A percentile compares a stretch with the other conserved stretches of the same genome.
Evolutionary conservation across 2,329 filamentous ascomycete species (phyloP).

Genomic region (Phyllosticta paracitricarpa): DNA sequence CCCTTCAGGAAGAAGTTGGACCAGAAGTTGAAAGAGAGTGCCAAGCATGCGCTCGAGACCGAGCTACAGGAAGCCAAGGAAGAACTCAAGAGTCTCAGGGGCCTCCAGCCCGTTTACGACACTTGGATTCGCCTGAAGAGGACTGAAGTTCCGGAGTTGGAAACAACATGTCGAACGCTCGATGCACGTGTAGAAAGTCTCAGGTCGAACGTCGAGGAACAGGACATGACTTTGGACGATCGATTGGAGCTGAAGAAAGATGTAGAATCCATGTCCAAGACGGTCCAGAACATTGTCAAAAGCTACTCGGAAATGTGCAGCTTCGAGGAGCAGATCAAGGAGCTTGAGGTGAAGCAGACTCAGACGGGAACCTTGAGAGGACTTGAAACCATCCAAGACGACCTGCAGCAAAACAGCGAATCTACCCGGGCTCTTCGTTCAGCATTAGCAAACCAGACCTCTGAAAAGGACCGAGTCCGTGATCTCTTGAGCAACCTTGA

Average conservation of each 20-base stretch:
- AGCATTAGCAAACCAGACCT: conserved; percentile 53
- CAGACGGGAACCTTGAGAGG: conserved; percentile 55
- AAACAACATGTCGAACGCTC: conserved; percentile 51
- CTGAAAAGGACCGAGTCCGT: conserved; percentile 62
- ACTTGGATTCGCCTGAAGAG: conserved; percentile 58
- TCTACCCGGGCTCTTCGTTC: conserved; percentile 55
- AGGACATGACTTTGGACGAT: conserved; percentile 58
- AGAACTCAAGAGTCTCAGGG: conserved; percentile 50
- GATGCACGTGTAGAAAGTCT: conserved; percentile 28
- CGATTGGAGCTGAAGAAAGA: conserved; percentile 57
- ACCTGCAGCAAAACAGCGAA: conserved; percentile 57
- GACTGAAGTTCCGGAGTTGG: conserved; percentile 59
- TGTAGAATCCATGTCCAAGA: conserved; percentile 65
- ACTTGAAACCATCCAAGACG: conserved; percentile 73
- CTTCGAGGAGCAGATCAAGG: conserved; percentile 62
- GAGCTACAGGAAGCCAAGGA: conserved; percentile 42
- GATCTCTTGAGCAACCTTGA: conserved; percentile 61
- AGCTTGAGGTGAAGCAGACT: conserved; percentile 66
- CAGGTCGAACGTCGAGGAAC: conserved; percentile 41
- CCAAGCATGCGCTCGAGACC: conserved; percentile 27
- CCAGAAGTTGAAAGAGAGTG: neutral
- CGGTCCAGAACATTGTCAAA: conserved; percentile 64
- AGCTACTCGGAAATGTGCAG: conserved; percentile 62
- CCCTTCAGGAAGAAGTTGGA: conserved; percentile 55
- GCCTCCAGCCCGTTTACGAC: conserved; percentile 53